Evolutionary conservation across 1,284 basidiomycete species (phyloP).

Genomic region (Uromyces viciae-fabae): DNA sequence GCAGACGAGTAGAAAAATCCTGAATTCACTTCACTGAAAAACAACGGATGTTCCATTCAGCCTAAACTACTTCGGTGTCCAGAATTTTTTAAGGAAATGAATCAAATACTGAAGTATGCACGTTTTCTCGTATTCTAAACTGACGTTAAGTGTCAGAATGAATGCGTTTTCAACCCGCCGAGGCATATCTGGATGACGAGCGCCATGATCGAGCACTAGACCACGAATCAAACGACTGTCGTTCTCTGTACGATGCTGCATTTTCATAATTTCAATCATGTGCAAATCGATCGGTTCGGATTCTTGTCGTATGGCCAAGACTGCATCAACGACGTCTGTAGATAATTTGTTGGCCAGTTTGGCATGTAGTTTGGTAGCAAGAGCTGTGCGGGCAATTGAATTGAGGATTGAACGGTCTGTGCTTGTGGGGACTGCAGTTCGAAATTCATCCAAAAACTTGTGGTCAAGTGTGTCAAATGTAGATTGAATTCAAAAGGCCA

Average conservation of each 20-base stretch:
- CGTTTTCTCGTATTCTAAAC: conserved; percentile 99
- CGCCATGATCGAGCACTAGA: conserved; percentile 87
- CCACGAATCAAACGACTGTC: conserved; percentile 97
- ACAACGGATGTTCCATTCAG: not conserved
- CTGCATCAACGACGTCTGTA: conserved; percentile 90
- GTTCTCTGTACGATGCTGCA: conserved; percentile 97
- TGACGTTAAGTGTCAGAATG: conserved; percentile 94
- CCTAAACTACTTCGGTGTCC: not conserved
- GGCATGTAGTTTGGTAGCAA: conserved; percentile 85
- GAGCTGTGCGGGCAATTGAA: conserved; percentile 86
- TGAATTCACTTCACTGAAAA: conserved; percentile 88
- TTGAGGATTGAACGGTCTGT: conserved; percentile 86
- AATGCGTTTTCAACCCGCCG: conserved; percentile 95
- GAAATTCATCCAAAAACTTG: conserved; percentile 90
- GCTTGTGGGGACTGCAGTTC: conserved; percentile 60
- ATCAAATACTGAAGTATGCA: conserved; percentile 59
- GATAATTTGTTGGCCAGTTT: conserved; percentile 82
- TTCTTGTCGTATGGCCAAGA: conserved; percentile 77
- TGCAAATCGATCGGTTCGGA: conserved; percentile 91
- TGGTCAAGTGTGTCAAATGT: conserved; percentile 35
- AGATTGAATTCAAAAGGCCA: no score
- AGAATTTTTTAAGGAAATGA: not conserved
- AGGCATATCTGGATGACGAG: conserved; percentile 97
- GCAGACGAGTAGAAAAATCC: conserved; percentile 99
- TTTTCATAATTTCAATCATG: conserved; percentile 99